Evolutionary conservation across 1,284 basidiomycete species (phyloP), one percentile per base, ranked within the genome.

Genomic region (Mixia osmundae): DNA sequence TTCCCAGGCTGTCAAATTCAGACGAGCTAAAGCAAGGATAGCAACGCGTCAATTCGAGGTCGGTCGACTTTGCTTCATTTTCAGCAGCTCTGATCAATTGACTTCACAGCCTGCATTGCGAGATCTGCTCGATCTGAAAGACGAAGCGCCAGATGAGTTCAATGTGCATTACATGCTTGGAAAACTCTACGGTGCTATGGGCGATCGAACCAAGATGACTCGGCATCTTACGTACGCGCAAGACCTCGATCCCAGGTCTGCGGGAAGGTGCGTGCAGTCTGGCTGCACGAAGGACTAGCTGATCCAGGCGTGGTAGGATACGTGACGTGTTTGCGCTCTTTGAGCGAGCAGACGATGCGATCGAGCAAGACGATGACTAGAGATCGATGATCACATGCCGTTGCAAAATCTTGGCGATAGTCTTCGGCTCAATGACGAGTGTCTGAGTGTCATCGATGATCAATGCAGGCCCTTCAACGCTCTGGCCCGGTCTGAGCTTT

Each of bases 151-250:
- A 9, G 79, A 85, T 54, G 85, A 94, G 62, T 76, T 80, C 40
- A 87, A 89, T 58, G 76, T 94, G 36, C 71, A 85, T 43, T 87
- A 87, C 65, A 72, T 89, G 55, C 68, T 94, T n/a, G 85, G 80
- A 23, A 78, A 76, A 58, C 74, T 75, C 43, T 87, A 85, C 54
- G 68, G 78, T 33, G 63, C 77, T 44, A 58, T 74, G 37, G 78
- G 77, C 19, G 63, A 78, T 54, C 69, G 69, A 45, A 63, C 68
- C n/a, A 72, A 75, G 55, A 71, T 76, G 30, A 74, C 78, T 38
- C 69, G 75, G 42, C 67, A 74, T 57, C 71, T 94, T 43, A 78
- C 80, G 20, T 65, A 73, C 30, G 85, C 82, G 47, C 71, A 80
- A 44, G 85, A 94, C 54, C 41, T 67, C 28, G 59, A 65, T 36